These are phyloP conservation scores for Colletotrichum brevisporum DNA, from an alignment of 2,329 filamentous ascomycete genomes.

Conservation along the genomic window DNA sequence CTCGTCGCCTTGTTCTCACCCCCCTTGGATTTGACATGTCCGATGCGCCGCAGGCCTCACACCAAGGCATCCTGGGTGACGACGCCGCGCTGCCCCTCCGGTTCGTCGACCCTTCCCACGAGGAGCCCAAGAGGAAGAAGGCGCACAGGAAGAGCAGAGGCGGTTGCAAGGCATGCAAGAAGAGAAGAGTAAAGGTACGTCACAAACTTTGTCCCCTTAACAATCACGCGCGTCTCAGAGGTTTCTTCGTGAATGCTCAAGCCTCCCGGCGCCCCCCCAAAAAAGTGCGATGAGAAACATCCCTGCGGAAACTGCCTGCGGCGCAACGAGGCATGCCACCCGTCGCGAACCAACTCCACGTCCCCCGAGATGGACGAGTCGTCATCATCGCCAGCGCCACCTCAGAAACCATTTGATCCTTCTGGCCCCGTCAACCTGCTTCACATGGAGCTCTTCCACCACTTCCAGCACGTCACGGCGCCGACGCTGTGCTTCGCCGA, in stretches of 20 bases:
- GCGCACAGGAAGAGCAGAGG: constrained; percentile 48
- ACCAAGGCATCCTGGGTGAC: too few species aligned
- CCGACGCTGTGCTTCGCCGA: constrained; percentile 46
- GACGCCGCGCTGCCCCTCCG: neutral
- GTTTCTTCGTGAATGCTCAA: neutral
- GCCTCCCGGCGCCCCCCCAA: neutral
- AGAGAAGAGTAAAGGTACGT: constrained; percentile 49
- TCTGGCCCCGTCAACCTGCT: constrained; percentile 45
- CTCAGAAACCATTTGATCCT: neutral
- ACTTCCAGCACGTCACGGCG: constrained; percentile 46
- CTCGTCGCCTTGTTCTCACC: too few species aligned
- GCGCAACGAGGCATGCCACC: constrained; percentile 35
- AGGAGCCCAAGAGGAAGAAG: constrained; percentile 32
- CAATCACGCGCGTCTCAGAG: too few species aligned
- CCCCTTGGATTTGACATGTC: neutral
- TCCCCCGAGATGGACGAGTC: constrained; percentile 10
- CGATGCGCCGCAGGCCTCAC: too few species aligned
- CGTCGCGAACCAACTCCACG: constrained; percentile 9
- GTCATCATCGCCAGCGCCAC: neutral
- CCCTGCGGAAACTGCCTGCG: constrained; percentile 49
- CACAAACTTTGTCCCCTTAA: too few species aligned
- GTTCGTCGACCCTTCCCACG: constrained; percentile 4
- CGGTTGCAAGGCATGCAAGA: constrained; percentile 47
- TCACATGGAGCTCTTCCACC: constrained; percentile 51
- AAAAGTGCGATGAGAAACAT: constrained; percentile 47